These are phyloP conservation scores for Verticillium isaacii DNA, from an alignment of 2,329 filamentous ascomycete species.

Conservation along the genomic window DNA sequence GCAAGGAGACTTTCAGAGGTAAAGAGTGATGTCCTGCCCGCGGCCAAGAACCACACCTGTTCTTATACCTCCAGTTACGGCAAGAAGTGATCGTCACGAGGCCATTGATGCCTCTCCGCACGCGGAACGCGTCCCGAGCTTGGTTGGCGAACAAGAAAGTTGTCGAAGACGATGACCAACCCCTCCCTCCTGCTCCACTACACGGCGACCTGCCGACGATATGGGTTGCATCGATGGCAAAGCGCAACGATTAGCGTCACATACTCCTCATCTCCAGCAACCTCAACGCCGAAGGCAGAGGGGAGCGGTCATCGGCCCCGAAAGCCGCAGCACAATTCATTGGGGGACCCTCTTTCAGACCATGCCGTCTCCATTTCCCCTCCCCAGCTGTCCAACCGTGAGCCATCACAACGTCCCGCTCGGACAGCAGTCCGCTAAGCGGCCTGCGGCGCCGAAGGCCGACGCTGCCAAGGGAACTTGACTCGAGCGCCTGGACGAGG, in stretches of 20 bases:
- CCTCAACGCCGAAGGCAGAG: neutral
- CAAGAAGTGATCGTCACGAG: neutral
- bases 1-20: neutral
- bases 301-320: neutral
- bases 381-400: neutral
- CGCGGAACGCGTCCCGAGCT: neutral
- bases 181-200: neutral
- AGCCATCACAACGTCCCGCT: neutral
- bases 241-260: neutral
- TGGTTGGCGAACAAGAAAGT: neutral
- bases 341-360: neutral
- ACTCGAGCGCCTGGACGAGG: neutral
- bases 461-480: neutral
- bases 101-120: neutral
- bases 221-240: neutral
- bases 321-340: neutral
- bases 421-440: neutral
- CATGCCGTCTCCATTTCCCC: neutral
- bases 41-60: neutral
- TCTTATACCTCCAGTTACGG: neutral
- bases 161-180: neutral
- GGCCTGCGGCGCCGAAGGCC: neutral
- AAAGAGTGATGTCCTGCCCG: neutral
- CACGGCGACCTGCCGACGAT: neutral
- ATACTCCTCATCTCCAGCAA: neutral